phyloP scores from a whole-genome alignment of 495 filamentous ascomycete species.

The Penicillium roqueforti region DNA sequence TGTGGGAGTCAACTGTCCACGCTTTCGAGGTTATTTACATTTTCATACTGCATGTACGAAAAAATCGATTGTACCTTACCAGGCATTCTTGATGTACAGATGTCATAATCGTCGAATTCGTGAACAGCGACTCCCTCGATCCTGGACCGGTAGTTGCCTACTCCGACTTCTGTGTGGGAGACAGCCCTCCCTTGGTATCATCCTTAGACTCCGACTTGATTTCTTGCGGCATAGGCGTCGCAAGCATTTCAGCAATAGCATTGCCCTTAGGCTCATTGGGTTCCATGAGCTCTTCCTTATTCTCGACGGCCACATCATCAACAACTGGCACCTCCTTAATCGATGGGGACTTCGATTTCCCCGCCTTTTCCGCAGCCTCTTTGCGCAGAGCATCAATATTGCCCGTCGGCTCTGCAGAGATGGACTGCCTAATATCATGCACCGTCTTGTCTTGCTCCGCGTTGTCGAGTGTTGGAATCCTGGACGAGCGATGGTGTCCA shows the following conservation, averaged over 20 bases:
- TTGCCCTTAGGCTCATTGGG: constrained; percentile 11
- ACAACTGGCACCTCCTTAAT: constrained; percentile 15
- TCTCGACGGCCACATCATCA: background rate
- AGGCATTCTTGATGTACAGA: constrained; percentile 5
- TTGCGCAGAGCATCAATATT: constrained; percentile 25
- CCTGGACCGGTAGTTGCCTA: background rate
- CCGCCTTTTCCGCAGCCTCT: constrained; percentile 25
- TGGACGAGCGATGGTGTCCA: constrained; percentile 43
- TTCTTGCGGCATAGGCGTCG: constrained; percentile 6
- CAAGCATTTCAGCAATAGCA: constrained; percentile 1
- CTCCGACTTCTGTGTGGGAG: constrained; percentile 6
- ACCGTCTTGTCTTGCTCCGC: constrained; percentile 38
- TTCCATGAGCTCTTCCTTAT: constrained; percentile 13
- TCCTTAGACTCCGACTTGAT: constrained; percentile 6
- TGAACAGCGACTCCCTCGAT: constrained; percentile 6
- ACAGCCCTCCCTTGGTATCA: constrained; percentile 9
- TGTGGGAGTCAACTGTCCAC: constrained; percentile 3
- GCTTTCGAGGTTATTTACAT: constrained; percentile 2
- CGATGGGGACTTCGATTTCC: constrained; percentile 18
- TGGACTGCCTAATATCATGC: constrained; percentile 37
- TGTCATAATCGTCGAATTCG: constrained; percentile 6
- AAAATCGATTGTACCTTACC: background rate
- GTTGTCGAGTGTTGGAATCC: constrained; percentile 33
- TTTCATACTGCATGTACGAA: constrained; percentile 1
- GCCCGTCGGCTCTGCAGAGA: constrained; percentile 23